Evolutionary conservation across 148 eudicot genomes (phyloP).

Genomic region (Vaccinium macrocarpon): DNA sequence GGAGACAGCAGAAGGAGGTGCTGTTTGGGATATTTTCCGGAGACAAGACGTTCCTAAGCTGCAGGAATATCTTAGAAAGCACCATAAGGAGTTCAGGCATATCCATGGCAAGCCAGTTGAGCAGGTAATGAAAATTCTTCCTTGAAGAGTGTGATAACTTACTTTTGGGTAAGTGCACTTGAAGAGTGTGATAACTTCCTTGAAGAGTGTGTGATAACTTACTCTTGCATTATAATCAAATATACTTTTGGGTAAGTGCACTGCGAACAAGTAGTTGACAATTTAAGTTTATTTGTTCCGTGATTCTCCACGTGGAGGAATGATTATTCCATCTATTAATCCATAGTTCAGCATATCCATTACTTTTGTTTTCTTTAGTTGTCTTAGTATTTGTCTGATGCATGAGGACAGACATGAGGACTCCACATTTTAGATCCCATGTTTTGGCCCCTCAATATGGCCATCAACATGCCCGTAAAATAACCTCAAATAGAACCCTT

Average conservation of each 20-base stretch:
- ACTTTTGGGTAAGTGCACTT: background rate
- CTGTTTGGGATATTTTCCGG: slow-evolving; percentile 76
- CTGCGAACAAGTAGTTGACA: background rate
- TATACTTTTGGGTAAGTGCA: background rate
- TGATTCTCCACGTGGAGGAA: background rate
- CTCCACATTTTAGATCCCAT: background rate
- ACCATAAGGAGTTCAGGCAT: slow-evolving; percentile 67
- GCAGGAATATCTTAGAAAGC: slow-evolving; percentile 55
- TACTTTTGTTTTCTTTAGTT: background rate
- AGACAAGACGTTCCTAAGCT: slow-evolving; percentile 67
- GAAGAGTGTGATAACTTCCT: too few species aligned
- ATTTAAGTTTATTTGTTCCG: background rate
- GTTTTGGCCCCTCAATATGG: background rate
- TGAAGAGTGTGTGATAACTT: background rate
- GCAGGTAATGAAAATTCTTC: background rate
- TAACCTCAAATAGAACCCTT: too few species aligned
- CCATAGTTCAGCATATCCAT: background rate
- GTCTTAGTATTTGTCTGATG: too few species aligned
- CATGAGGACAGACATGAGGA: background rate
- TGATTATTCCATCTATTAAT: background rate
- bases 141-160: background rate
- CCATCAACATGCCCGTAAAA: too few species aligned
- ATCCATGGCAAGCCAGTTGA: background rate
- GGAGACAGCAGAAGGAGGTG: slow-evolving; percentile 41
- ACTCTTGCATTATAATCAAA: background rate